Conservation (phyloP, 2,329 filamentous ascomycete species). For the Pseudomassariella vexata region DNA sequence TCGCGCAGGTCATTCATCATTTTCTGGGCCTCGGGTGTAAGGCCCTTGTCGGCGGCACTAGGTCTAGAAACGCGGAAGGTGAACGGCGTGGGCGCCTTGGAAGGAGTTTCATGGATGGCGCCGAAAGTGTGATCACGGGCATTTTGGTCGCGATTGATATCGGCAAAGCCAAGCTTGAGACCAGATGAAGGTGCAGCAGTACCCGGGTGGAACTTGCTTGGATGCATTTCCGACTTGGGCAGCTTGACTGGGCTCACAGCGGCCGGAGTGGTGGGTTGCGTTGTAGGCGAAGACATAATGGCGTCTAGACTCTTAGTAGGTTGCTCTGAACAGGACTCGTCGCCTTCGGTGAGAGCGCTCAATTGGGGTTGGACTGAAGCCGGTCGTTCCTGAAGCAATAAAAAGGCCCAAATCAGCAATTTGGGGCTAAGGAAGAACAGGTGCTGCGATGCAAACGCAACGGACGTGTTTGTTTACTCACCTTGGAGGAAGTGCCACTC, state of each 20-base stretch:
- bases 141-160: conserved; percentile 56
- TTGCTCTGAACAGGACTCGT: conserved; percentile 28
- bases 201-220: conserved; percentile 72
- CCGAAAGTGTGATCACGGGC: conserved; percentile 33
- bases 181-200: conserved; percentile 74
- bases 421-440: too few species aligned
- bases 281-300: conserved; percentile 28
- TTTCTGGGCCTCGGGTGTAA: conserved; percentile 56
- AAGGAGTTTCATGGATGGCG: conserved; percentile 55
- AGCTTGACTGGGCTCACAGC: conserved; percentile 64
- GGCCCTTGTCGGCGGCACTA: conserved; percentile 34
- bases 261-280: conserved; percentile 49
- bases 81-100: conserved; percentile 56
- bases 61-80: conserved; percentile 57
- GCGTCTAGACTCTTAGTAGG: conserved; percentile 22
- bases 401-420: too few species aligned
- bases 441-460: conserved; percentile 12
- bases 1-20: conserved; percentile 65
- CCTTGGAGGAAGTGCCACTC: conserved; percentile 31
- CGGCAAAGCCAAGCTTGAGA: conserved; percentile 74
- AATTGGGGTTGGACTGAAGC: conserved; percentile 24
- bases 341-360: conserved; percentile 36
- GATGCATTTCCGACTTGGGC: conserved; percentile 81
- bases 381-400: too few species aligned
- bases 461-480: conserved; percentile 23